Percentiles rank a stretch among this genome's conserved stretches.
Conservation (phyloP, 2,329 filamentous ascomycete genomes). For the Emmonsiellopsis sp. region DNA sequence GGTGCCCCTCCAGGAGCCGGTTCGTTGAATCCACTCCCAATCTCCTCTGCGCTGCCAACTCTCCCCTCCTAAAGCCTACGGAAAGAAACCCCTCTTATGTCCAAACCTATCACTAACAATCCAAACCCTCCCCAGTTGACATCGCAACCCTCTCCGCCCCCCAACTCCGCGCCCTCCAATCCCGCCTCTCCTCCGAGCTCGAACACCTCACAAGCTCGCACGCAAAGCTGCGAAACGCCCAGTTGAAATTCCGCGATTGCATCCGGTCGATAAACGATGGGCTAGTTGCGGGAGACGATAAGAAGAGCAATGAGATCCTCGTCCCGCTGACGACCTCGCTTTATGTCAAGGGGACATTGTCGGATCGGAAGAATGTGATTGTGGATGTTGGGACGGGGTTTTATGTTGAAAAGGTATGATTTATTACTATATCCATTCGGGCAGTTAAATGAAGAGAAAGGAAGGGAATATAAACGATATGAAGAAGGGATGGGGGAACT, state of each 20-base stretch:
- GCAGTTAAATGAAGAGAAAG: neutral
- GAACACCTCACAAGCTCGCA: constrained; percentile 89
- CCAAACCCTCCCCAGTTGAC: constrained; percentile 42
- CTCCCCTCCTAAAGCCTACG: neutral
- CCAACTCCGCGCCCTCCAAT: constrained; percentile 85
- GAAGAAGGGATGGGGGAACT: no score
- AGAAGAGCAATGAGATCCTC: constrained; percentile 47
- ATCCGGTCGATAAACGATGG: constrained; percentile 63
- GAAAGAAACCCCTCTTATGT: neutral
- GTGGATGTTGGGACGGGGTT: constrained; percentile 93
- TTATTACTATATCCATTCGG: neutral
- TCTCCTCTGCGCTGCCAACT: neutral
- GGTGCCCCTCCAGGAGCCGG: constrained; percentile 17
- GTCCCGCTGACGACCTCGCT: constrained; percentile 93
- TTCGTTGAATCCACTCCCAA: neutral
- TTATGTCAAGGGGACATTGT: constrained; percentile 78
- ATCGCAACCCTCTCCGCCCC: constrained; percentile 70
- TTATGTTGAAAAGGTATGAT: constrained; percentile 74
- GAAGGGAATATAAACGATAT: neutral
- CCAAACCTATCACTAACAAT: neutral
- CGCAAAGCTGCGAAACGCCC: constrained; percentile 77
- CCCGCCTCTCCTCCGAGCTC: constrained; percentile 91
- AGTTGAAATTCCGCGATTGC: constrained; percentile 87
- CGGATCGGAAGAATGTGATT: constrained; percentile 65
- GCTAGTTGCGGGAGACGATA: constrained; percentile 28